phyloP scores from a whole-genome alignment of 2,329 filamentous ascomycete species.

The Trichoderma lentiforme region DNA sequence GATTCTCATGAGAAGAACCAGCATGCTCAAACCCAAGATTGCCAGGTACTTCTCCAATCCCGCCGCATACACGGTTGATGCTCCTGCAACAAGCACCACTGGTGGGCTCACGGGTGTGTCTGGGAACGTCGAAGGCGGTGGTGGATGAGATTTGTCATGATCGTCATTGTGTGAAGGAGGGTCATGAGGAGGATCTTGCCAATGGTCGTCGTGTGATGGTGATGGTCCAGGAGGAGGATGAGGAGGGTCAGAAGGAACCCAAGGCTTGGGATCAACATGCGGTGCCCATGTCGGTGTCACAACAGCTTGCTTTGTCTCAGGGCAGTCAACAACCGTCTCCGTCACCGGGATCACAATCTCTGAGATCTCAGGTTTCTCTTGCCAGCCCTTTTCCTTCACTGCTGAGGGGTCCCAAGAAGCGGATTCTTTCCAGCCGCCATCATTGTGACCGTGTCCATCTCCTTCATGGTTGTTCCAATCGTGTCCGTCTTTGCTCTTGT shows the following conservation, averaged over 20 bases:
- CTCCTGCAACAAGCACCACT: not conserved
- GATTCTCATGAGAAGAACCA: not conserved
- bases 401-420: not conserved
- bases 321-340: not conserved
- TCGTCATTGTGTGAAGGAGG: not conserved
- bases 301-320: not conserved
- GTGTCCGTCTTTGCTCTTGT: not conserved
- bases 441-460: not conserved
- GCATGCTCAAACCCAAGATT: not conserved
- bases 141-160: not conserved
- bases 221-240: not conserved
- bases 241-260: not conserved
- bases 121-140: not conserved
- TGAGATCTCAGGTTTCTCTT: not conserved
- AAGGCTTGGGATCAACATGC: not conserved
- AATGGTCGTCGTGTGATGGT: not conserved
- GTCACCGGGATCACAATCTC: not conserved
- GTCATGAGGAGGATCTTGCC: not conserved
- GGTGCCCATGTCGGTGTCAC: constrained; percentile 1
- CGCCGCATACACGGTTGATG: not conserved
- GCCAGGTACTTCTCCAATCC: not conserved
- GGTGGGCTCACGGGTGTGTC: not conserved
- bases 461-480: not conserved
- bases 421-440: not conserved
- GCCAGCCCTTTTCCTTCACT: not conserved